These are phyloP conservation scores for Raphanus sativus DNA, from an alignment of 345 rosid genomes.

Conservation along the genomic window DNA sequence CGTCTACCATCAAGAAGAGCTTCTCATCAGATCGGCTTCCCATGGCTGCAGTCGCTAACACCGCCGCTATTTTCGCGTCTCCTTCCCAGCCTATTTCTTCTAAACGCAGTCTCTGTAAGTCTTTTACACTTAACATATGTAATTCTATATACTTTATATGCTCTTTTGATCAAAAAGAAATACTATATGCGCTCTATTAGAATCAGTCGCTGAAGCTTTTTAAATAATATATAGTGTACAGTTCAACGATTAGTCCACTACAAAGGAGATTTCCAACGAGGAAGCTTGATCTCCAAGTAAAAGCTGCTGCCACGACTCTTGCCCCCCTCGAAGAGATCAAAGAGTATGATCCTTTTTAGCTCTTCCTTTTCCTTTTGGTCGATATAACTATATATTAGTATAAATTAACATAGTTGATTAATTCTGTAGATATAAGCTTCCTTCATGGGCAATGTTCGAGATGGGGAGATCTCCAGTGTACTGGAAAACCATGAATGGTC, in stretches of 20 bases:
- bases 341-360: slow-evolving; percentile 14
- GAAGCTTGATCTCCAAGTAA: slow-evolving; percentile 46
- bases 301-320: slow-evolving; percentile 55
- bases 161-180: no score
- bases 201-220: background rate
- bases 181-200: no score
- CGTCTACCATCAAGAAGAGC: background rate
- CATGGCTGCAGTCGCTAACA: slow-evolving; percentile 49
- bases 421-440: slow-evolving; percentile 54
- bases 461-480: slow-evolving; percentile 79
- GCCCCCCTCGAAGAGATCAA: slow-evolving; percentile 45
- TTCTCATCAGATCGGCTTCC: slow-evolving; percentile 25
- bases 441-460: slow-evolving; percentile 91
- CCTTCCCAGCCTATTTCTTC: slow-evolving; percentile 42
- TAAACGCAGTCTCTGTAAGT: slow-evolving; percentile 32
- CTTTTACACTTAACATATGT: background rate
- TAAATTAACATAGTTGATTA: background rate
- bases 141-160: background rate
- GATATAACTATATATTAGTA: background rate
- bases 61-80: slow-evolving; percentile 53
- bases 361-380: background rate
- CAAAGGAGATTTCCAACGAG: slow-evolving; percentile 30
- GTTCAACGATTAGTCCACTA: slow-evolving; percentile 21
- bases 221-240: slow-evolving; percentile 20
- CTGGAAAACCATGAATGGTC: slow-evolving; percentile 97